A percentile compares a stretch with the other conserved stretches of the same genome.
These are phyloP conservation scores for Rhizophagus sp. DNA, from an alignment of 192 early-diverging fungal species.

Conservation along the genomic window DNA sequence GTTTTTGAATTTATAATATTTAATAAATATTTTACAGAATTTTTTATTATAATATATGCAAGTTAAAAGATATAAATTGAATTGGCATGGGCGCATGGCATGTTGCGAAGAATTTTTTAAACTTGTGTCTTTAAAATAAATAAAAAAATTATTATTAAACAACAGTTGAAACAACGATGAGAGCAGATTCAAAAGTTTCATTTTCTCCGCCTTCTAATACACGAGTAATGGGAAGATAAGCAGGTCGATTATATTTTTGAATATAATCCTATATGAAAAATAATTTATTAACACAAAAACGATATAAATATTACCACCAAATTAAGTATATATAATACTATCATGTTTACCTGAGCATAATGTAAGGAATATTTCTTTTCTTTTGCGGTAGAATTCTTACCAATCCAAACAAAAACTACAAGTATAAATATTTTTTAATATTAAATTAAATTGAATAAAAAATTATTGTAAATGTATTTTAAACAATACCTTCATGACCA, in stretches of 20 bases:
- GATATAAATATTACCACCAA: not conserved
- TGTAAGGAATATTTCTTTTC: conserved; percentile 59
- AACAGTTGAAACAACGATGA: not conserved
- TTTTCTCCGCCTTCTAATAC: conserved; percentile 73
- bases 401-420: conserved; percentile 62
- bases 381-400: conserved; percentile 46
- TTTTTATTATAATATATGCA: too few relatives aligned
- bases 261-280: conserved; percentile 50
- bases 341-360: conserved; percentile 51
- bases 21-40: too few relatives aligned
- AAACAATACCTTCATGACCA: conserved; percentile 38
- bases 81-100: too few relatives aligned
- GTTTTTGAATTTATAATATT: too few relatives aligned
- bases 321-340: not conserved
- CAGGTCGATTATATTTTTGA: conserved; percentile 48
- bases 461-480: not conserved
- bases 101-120: too few relatives aligned
- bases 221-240: conserved; percentile 58
- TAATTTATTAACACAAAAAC: not conserved
- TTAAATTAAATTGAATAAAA: not conserved
- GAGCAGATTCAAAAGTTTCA: conserved; percentile 28
- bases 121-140: not conserved
- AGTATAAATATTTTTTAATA: not conserved
- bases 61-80: too few relatives aligned
- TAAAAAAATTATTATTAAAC: not conserved